Conservation (phyloP, 352 stramenopile genomes). For the Phytopythium aichiense region DNA sequence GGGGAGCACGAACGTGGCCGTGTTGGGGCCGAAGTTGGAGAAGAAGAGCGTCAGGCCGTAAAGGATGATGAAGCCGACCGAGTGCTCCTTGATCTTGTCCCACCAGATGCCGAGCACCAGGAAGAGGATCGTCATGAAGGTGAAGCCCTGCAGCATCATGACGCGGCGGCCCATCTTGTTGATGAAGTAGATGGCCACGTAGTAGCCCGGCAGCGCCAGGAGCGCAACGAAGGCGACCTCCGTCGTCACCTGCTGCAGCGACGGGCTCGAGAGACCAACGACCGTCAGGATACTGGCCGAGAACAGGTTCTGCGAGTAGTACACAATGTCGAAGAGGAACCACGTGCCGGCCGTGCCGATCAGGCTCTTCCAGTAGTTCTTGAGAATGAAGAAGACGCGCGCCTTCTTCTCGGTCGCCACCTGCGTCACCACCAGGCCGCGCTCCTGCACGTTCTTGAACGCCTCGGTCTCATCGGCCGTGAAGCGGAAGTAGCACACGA, state of each 20-base stretch:
- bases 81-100: constrained; percentile 22
- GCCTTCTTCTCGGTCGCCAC: constrained; percentile 1
- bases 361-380: constrained; percentile 28
- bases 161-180: constrained; percentile 43
- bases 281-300: constrained; percentile 39
- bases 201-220: constrained; percentile 58
- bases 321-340: constrained; percentile 56
- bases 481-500: constrained; percentile 72
- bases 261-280: constrained; percentile 26
- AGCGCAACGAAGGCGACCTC: constrained; percentile 34
- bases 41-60: constrained; percentile 53
- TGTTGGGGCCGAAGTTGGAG: constrained; percentile 69
- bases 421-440: constrained; percentile 6
- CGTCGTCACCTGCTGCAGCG: constrained; percentile 29
- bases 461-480: constrained; percentile 55
- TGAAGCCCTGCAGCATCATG: constrained; percentile 51
- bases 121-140: constrained; percentile 37
- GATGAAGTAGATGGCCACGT: constrained; percentile 56
- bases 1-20: constrained; percentile 87
- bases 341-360: constrained; percentile 26
- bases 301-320: constrained; percentile 58
- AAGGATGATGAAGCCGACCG: constrained; percentile 40
- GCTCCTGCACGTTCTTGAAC: constrained; percentile 23
- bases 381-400: constrained; percentile 28
- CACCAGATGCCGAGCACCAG: constrained; percentile 20